phyloP scores from a whole-genome alignment of 805 yeast species.

The Brettanomyces nanus region DNA sequence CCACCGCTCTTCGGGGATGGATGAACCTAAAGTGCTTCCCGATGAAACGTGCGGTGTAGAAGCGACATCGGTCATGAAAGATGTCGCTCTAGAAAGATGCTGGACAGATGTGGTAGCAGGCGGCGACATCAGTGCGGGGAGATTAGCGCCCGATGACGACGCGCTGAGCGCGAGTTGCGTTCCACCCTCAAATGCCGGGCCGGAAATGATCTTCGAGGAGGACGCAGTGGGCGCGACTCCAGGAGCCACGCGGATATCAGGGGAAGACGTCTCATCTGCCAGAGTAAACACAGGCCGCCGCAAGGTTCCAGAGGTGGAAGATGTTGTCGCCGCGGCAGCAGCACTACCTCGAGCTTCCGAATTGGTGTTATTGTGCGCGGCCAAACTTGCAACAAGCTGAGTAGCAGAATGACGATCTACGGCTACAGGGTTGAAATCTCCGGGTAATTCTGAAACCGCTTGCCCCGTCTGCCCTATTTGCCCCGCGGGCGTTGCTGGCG shows the following conservation, averaged over 20 bases:
- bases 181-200: slow-evolving; percentile 17
- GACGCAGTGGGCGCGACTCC: too few relatives aligned
- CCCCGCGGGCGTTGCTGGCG: neutral
- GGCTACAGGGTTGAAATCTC: neutral
- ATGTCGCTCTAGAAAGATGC: slow-evolving; percentile 52
- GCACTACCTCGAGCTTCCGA: too few relatives aligned
- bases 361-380: too few relatives aligned
- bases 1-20: slow-evolving; percentile 1
- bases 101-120: slow-evolving; percentile 39
- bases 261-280: too few relatives aligned
- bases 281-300: too few relatives aligned
- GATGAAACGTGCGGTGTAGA: too few relatives aligned
- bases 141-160: slow-evolving; percentile 5
- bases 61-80: slow-evolving; percentile 27
- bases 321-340: too few relatives aligned
- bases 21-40: neutral
- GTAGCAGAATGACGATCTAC: neutral
- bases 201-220: slow-evolving; percentile 9
- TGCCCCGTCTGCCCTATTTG: neutral
- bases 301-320: too few relatives aligned
- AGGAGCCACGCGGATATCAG: too few relatives aligned
- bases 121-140: slow-evolving; percentile 10
- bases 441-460: neutral
- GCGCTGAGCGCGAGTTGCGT: neutral
- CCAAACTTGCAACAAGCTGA: neutral